A percentile compares a stretch with the other conserved stretches of the same genome.
Conservation (phyloP, 2,329 filamentous ascomycete species). For the Nemania sp. region DNA sequence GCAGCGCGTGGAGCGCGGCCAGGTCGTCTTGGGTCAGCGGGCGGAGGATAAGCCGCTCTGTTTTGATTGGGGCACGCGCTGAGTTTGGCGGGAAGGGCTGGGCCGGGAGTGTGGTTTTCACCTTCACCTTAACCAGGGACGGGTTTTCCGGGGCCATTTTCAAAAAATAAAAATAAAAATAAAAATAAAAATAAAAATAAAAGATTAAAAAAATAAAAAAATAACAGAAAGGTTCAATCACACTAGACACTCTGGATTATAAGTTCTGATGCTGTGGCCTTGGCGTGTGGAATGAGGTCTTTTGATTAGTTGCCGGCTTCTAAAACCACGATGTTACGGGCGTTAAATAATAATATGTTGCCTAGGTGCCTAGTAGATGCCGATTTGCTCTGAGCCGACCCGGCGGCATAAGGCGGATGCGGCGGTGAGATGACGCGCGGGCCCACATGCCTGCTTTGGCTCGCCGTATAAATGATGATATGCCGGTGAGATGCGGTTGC, state of each 20-base stretch:
- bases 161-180: not conserved
- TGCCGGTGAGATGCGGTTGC: constrained; percentile 13
- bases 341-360: not conserved
- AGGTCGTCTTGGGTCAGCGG: constrained; percentile 43
- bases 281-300: no score
- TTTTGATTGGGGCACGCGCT: constrained; percentile 39
- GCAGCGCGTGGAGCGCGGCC: constrained; percentile 37
- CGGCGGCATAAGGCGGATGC: no score
- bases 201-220: no score
- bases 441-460: not conserved
- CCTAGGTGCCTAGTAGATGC: not conserved
- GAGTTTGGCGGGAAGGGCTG: constrained; percentile 42
- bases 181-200: no score
- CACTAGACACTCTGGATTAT: no score
- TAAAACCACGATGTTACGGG: no score
- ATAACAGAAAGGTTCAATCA: no score
- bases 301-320: no score
- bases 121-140: constrained; percentile 27
- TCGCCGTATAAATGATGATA: not conserved
- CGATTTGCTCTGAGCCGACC: no score
- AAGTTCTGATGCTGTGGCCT: no score
- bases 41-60: constrained; percentile 43
- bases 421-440: constrained; percentile 5
- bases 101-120: constrained; percentile 42
- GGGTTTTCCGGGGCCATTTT: constrained; percentile 14